phyloP scores from a whole-genome alignment of 1,284 basidiomycete species.

The Meira nashicola region DNA sequence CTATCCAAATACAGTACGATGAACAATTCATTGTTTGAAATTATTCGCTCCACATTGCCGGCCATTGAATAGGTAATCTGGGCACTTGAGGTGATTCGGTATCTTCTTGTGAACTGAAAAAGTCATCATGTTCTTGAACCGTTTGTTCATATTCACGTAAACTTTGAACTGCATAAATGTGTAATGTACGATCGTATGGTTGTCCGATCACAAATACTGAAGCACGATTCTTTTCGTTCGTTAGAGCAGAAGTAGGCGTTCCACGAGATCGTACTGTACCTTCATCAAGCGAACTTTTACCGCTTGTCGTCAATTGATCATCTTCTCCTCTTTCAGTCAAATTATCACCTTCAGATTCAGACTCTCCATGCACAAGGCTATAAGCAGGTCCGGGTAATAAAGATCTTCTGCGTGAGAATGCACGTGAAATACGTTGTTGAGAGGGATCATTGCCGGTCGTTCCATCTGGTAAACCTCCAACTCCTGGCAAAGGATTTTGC shows the following conservation, averaged over 20 bases:
- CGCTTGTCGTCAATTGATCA: background rate
- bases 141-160: conserved; percentile 46
- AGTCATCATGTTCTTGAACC: conserved; percentile 45
- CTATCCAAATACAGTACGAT: background rate
- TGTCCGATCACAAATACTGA: conserved; percentile 8
- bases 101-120: conserved; percentile 29
- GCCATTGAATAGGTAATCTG: conserved; percentile 22
- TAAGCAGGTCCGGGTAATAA: conserved; percentile 42
- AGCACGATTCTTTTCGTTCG: background rate
- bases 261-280: no score
- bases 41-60: conserved; percentile 8
- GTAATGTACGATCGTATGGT: conserved; percentile 32
- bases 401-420: conserved; percentile 38
- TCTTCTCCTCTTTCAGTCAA: background rate
- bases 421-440: conserved; percentile 31
- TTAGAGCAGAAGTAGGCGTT: background rate
- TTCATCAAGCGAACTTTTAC: no score
- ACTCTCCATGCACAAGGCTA: conserved; percentile 22
- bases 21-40: no score
- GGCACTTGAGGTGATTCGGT: conserved; percentile 33
- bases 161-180: conserved; percentile 46
- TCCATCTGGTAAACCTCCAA: background rate
- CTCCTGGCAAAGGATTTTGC: conserved; percentile 19
- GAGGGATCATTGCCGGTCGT: background rate
- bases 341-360: conserved; percentile 12